phyloP scores from a whole-genome alignment of 345 rosid species.

The Noccaea caerulescens region DNA sequence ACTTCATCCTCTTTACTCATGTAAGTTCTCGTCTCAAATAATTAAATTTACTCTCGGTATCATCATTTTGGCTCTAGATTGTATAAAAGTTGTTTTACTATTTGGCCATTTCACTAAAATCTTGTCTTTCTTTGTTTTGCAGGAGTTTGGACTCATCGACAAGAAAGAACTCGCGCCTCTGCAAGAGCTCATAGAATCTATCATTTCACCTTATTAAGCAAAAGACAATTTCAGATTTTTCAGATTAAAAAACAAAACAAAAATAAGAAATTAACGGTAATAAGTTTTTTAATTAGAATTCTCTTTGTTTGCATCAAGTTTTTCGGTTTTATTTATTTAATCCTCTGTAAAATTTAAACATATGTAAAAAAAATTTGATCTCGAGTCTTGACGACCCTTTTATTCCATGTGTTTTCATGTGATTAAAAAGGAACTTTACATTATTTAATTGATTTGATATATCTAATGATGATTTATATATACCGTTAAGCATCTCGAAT shows the following conservation, averaged over 20 bases:
- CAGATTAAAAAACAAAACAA: conserved; percentile 7
- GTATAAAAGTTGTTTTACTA: not conserved
- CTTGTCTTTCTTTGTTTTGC: conserved; percentile 23
- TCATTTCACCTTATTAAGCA: conserved; percentile 71
- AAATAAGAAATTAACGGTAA: conserved; percentile 32
- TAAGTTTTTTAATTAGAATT: conserved; percentile 13
- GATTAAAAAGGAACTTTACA: conserved; percentile 37
- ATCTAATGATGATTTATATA: conserved; percentile 18
- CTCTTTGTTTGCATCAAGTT: conserved; percentile 22
- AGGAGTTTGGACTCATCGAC: conserved; percentile 96
- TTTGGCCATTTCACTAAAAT: not conserved
- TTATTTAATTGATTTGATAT: not conserved
- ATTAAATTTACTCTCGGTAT: not conserved
- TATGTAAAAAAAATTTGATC: conserved; percentile 27
- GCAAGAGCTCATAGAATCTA: conserved; percentile 93
- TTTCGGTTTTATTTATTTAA: not conserved
- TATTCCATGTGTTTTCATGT: conserved; percentile 44
- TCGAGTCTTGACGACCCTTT: conserved; percentile 11
- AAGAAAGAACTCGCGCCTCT: conserved; percentile 98
- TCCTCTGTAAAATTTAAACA: conserved; percentile 30
- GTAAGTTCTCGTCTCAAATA: conserved; percentile 53
- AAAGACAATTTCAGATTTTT: conserved; percentile 25
- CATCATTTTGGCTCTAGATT: not conserved
- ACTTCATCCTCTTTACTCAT: conserved; percentile 88
- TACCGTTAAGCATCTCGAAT: conserved; percentile 45